Evolutionary conservation across 805 yeast species (phyloP).

Genomic region (Yarrowia sp.): DNA sequence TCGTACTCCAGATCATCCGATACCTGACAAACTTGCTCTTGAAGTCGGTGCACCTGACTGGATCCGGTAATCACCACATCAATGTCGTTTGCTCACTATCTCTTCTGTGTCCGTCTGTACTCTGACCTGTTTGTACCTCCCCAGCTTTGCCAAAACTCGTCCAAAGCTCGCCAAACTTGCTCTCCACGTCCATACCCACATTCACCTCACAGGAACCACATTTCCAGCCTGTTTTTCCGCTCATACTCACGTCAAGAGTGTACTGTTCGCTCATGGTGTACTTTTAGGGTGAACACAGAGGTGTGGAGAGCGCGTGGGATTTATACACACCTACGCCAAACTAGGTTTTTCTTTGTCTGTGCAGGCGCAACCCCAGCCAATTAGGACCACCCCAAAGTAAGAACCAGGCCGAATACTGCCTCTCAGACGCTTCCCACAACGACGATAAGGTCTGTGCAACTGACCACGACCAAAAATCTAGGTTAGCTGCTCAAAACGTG

Average conservation of each 20-base stretch:
- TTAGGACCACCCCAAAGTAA: not conserved
- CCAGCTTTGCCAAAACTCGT: no score
- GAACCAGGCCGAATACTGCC: not conserved
- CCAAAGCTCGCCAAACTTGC: no score
- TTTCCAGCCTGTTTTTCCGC: not conserved
- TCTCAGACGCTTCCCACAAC: not conserved
- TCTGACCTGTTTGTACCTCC: no score
- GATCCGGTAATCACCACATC: no score
- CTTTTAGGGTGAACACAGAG: not conserved
- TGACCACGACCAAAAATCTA: not conserved
- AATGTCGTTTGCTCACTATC: no score
- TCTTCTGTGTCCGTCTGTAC: no score
- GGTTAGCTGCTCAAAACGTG: not conserved
- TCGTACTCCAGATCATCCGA: no score
- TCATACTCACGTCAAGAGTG: conserved; percentile 21
- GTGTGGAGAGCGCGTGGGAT: not conserved
- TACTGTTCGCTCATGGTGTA: conserved; percentile 23
- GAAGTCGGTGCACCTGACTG: not conserved
- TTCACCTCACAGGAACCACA: not conserved
- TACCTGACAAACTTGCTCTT: not conserved
- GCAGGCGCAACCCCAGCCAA: not conserved
- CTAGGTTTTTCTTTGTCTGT: conserved; percentile 5
- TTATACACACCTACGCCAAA: conserved; percentile 4
- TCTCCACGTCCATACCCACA: not conserved
- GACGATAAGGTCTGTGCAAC: not conserved